Evolutionary conservation across 116 monocot genomes (phyloP).

Genomic region (Phalaenopsis hybrid): DNA sequence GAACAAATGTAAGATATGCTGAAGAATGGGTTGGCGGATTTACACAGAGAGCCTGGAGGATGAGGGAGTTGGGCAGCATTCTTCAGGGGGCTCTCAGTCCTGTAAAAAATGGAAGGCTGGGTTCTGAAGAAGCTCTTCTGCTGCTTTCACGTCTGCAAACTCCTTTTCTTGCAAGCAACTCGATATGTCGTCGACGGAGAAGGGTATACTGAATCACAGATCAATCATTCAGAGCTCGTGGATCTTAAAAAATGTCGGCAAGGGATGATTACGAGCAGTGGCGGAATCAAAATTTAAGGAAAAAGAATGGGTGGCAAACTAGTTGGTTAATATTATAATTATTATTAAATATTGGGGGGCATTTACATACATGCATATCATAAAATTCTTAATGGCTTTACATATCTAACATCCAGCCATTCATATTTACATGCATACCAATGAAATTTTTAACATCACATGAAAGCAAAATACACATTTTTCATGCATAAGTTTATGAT

Average conservation of each 20-base stretch:
- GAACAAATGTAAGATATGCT: not conserved
- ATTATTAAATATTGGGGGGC: no score
- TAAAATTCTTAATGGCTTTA: no score
- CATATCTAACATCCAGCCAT: no score
- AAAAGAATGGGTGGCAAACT: no score
- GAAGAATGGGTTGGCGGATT: constrained; percentile 24
- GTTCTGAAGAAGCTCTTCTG: constrained; percentile 77
- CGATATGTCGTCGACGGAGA: constrained; percentile 84
- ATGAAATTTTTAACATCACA: no score
- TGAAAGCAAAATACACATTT: no score
- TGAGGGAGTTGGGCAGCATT: not conserved
- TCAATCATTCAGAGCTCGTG: not conserved
- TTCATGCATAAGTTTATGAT: no score
- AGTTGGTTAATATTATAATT: no score
- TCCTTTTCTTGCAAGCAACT: constrained; percentile 68
- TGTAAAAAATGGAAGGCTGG: constrained; percentile 97
- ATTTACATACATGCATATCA: no score
- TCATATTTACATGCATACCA: no score
- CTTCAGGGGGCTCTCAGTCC: constrained; percentile 40
- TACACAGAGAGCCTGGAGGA: constrained; percentile 16
- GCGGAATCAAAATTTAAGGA: no score
- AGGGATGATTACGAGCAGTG: no score
- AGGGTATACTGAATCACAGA: constrained; percentile 77
- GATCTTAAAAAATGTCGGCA: not conserved
- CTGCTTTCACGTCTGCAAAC: constrained; percentile 60